phyloP scores from a whole-genome alignment of 768 basidiomycete species.

The Hericium rajendrae region DNA sequence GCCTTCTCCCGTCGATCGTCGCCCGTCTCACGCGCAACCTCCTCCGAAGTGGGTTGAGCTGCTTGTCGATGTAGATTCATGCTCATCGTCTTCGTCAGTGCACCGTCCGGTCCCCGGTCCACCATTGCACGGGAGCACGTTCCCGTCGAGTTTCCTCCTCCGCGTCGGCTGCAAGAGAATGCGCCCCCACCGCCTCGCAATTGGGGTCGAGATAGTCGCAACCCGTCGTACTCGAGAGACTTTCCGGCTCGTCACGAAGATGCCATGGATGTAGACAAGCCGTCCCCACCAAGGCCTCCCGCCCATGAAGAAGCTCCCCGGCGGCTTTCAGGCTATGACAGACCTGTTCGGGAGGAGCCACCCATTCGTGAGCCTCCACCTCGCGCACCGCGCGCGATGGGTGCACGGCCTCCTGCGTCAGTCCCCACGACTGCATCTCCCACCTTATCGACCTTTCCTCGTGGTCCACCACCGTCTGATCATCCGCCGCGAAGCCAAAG shows the following conservation, averaged over 20 bases:
- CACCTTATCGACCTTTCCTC: not conserved
- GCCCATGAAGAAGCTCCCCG: not conserved
- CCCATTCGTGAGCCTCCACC: not conserved
- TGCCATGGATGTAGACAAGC: constrained; percentile 8
- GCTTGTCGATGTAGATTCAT: not conserved
- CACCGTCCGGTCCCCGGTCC: constrained; percentile 5
- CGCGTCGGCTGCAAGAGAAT: not conserved
- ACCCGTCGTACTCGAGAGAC: not conserved
- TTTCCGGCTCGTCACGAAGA: constrained; percentile 2
- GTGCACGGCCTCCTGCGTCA: not conserved
- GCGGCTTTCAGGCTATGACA: not conserved
- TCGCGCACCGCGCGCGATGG: constrained; percentile 1
- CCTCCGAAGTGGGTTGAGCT: constrained; percentile 5
- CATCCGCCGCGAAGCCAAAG: not conserved
- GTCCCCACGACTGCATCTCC: not conserved
- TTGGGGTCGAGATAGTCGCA: not conserved
- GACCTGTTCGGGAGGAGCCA: not conserved
- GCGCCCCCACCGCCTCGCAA: constrained; percentile 1
- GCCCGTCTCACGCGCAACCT: not conserved
- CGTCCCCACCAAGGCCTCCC: constrained; percentile 5
- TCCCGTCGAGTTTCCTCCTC: constrained; percentile 1
- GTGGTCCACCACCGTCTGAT: not conserved
- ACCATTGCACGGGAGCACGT: not conserved
- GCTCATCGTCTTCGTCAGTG: not conserved
- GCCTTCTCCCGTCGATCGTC: not conserved